A percentile compares a stretch with the other conserved stretches of the same genome.
phyloP scores from a whole-genome alignment of 169 alveolate species.

The Cryptosporidium felis region DNA sequence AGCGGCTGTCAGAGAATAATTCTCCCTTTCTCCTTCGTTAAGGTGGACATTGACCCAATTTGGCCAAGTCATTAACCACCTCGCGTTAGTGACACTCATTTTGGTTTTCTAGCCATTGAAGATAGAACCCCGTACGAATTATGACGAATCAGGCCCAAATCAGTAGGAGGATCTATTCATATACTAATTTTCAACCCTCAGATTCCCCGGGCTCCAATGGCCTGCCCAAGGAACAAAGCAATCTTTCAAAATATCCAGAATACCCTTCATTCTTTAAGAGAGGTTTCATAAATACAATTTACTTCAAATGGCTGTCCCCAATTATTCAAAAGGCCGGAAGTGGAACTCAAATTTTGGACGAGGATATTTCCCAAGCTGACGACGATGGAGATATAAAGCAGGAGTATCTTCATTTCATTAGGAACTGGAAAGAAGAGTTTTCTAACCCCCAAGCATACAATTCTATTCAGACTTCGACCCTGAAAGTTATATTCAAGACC shows the following conservation, averaged over 20 bases:
- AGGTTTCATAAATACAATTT: constrained; percentile 36
- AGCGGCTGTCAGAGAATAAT: no score
- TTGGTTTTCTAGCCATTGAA: no score
- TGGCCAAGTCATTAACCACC: no score
- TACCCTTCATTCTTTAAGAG: constrained; percentile 35
- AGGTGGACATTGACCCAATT: no score
- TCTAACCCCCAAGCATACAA: constrained; percentile 11
- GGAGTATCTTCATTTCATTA: constrained; percentile 14
- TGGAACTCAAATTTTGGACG: neutral
- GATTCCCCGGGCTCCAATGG: no score
- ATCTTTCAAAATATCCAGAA: constrained; percentile 19
- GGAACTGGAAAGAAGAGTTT: constrained; percentile 58
- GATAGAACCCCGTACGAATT: no score
- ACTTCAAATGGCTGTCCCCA: constrained; percentile 41
- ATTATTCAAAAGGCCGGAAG: neutral
- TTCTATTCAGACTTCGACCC: constrained; percentile 8
- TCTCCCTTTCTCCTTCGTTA: no score
- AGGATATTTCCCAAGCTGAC: constrained; percentile 20
- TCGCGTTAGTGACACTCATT: no score
- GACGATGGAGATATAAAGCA: constrained; percentile 33
- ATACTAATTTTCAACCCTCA: no score
- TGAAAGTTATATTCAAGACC: constrained; percentile 24
- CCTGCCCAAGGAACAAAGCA: no score
- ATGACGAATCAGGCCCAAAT: no score
- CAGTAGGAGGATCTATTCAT: no score